Percentiles rank a stretch among this genome's conserved stretches.
These are phyloP conservation scores for Carex myosuroides DNA, from an alignment of 176 grass and related monocot species.

Conservation along the genomic window DNA sequence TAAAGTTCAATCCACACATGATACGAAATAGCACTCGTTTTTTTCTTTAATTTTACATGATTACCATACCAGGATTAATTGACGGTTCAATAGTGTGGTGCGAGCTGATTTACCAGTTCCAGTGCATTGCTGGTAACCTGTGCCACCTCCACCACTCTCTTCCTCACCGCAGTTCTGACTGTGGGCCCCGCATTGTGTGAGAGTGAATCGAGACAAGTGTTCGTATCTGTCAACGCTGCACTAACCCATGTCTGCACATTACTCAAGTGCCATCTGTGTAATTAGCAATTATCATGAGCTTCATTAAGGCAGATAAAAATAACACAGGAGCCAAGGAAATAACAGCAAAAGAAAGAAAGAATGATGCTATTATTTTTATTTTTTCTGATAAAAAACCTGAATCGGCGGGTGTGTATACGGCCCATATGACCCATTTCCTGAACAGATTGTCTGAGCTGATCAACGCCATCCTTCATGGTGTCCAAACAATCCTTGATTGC, in stretches of 20 bases:
- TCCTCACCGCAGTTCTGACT: constrained; percentile 5
- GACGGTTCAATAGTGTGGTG: constrained; percentile 6
- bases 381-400: neutral
- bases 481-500: constrained; percentile 28
- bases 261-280: constrained; percentile 14
- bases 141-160: constrained; percentile 28
- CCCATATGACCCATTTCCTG: constrained; percentile 25
- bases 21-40: neutral
- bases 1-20: neutral
- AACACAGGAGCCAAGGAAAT: neutral
- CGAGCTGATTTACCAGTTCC: constrained; percentile 27
- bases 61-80: too few relatives aligned
- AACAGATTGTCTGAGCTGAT: constrained; percentile 8
- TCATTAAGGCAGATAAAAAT: neutral
- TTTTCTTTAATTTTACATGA: too few relatives aligned
- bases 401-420: neutral
- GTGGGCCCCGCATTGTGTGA: constrained; percentile 4
- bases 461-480: constrained; percentile 21
- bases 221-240: constrained; percentile 25
- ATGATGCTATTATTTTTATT: neutral
- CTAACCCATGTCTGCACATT: constrained; percentile 32
- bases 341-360: neutral
- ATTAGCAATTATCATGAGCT: neutral
- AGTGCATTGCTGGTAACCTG: constrained; percentile 32
- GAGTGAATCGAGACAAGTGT: constrained; percentile 28